These are phyloP conservation scores for Pichia kluyveri DNA, from an alignment of 805 yeast genomes.

Conservation along the genomic window DNA sequence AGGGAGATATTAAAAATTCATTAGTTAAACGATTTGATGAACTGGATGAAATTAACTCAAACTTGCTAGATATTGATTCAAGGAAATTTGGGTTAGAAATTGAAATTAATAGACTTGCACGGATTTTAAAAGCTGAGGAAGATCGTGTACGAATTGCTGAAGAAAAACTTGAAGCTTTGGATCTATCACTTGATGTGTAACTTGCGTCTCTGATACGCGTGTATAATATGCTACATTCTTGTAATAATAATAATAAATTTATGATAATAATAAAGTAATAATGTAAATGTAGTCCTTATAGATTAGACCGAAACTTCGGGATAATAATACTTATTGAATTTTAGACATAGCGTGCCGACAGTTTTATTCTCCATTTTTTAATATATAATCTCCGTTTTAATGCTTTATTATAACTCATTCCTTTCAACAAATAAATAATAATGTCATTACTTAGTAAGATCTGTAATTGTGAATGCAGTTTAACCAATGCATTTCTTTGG, in stretches of 20 bases:
- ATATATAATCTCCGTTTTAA: neutral
- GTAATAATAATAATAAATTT: neutral
- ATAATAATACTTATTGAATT: neutral
- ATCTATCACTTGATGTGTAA: constrained; percentile 20
- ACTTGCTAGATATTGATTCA: constrained; percentile 8
- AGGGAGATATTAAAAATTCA: constrained; percentile 14
- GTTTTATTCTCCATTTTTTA: neutral
- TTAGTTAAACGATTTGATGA: constrained; percentile 16
- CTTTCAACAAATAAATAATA: neutral
- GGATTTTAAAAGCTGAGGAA: constrained; percentile 21
- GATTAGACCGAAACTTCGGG: neutral
- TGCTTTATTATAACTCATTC: neutral
- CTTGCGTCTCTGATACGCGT: neutral
- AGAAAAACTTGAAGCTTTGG: constrained; percentile 43
- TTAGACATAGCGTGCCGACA: neutral
- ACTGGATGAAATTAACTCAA: constrained; percentile 16
- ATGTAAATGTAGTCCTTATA: no score
- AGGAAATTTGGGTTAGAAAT: constrained; percentile 19
- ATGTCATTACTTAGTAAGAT: neutral
- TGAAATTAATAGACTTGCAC: constrained; percentile 19
- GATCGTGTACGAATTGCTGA: constrained; percentile 21
- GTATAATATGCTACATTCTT: neutral
- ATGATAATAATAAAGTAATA: neutral
- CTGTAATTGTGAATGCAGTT: constrained; percentile 1
- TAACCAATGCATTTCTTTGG: constrained; percentile 22